Evolutionary conservation across 1,139 yeast species (phyloP), one percentile per base, ranked within the genome.

Genomic region (Pichia norvegensis): DNA sequence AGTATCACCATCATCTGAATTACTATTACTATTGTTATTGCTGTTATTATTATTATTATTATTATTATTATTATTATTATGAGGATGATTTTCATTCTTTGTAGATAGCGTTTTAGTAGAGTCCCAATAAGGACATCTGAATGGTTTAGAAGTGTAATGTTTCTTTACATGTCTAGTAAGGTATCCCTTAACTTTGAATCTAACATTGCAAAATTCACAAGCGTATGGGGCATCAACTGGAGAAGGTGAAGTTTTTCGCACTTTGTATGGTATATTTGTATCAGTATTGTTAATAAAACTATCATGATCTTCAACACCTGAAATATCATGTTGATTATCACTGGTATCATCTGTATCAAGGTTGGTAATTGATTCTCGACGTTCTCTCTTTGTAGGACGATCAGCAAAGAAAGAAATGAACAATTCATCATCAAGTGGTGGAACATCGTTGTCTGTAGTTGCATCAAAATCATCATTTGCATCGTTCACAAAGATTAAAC

Each of bases 91-190:
- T 7, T 27, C 19, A 20, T 11, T 25, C 20, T 23, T 17, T 17
- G 49, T 64, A 19, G 69, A 67, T 57, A 65, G 76, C 14, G 31
- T 40, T 23, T 33, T 14, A 4, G 45, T 31, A 7, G 46, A 36
- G 33, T 46, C 49, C 22, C 46, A 46, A 59, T 73, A 77, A 1
- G 82, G 82, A 58, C 82, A 77, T 45, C 63, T 59, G 58, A 74
- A 77, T 16, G 81, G 79, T 56, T 75, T 76, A 23, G 69, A 57
- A 3, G 69, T 52, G 46, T 67, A 67, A 57, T 76, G 81, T 55
- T 76, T 77, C 59, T 74, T 76, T 59, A 72, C 58, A 58, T 76
- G 81, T 50, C 81, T 69, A 6, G 80, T 76, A 47, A 76, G 65
- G 56, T 77, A 76, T 1, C 79, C 76, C 46, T 75, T 73, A n/a